Conservation (phyloP, 2,329 filamentous ascomycete species). For the Colletotrichum filicis region DNA sequence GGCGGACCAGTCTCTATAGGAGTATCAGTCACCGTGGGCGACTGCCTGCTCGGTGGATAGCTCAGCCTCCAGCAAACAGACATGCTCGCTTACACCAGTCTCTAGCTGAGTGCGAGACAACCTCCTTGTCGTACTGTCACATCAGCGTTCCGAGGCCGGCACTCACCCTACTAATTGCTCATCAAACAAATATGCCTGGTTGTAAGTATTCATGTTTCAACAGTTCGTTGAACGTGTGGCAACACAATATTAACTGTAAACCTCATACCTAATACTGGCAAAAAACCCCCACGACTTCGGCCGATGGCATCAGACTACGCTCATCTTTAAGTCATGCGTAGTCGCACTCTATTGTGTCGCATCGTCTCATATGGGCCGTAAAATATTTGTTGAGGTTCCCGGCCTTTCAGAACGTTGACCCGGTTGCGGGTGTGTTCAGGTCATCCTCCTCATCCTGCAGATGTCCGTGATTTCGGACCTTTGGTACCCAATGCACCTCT, state of each 20-base stretch:
- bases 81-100: background rate
- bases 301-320: background rate
- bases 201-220: background rate
- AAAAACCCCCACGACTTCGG: background rate
- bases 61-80: background rate
- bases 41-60: background rate
- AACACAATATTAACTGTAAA: constrained; percentile 1
- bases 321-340: background rate
- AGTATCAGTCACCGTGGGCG: background rate
- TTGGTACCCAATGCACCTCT: background rate
- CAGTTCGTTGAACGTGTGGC: background rate
- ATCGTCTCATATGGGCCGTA: background rate
- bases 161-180: background rate
- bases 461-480: background rate
- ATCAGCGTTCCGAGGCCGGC: background rate
- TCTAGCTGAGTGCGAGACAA: background rate
- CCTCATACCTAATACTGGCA: background rate
- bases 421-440: background rate
- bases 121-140: background rate
- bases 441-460: background rate
- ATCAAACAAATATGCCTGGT: background rate
- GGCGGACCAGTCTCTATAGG: background rate
- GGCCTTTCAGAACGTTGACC: background rate
- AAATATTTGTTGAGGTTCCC: background rate
- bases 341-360: background rate